Evolutionary conservation across 345 rosid species (phyloP).

Genomic region (Hibiscus trionum): DNA sequence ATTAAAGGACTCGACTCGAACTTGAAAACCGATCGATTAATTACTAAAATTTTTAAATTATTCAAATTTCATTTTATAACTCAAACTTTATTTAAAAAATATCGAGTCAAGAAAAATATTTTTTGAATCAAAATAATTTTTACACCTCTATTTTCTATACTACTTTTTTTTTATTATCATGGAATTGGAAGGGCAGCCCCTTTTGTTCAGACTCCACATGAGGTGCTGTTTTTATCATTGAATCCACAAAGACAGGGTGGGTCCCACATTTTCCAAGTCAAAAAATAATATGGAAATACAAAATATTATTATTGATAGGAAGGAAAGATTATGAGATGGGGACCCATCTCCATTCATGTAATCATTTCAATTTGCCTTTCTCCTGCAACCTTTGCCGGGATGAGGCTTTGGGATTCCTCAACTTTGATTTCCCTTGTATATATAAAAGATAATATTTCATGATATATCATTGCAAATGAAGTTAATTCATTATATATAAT

Average conservation of each 20-base stretch:
- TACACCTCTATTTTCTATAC: too few species aligned
- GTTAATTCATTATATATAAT: too few species aligned
- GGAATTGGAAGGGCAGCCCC: constrained; percentile 70
- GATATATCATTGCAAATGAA: too few species aligned
- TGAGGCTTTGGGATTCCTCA: neutral
- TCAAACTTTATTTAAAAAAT: too few species aligned
- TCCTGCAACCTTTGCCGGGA: constrained; percentile 34
- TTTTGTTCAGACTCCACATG: constrained; percentile 99
- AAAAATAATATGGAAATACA: constrained; percentile 16
- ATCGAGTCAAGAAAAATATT: too few species aligned
- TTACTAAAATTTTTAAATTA: too few species aligned
- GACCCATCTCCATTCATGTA: constrained; percentile 68
- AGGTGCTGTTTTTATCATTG: constrained; percentile 97
- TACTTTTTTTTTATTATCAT: constrained; percentile 31
- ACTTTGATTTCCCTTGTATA: neutral
- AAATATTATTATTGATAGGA: constrained; percentile 17
- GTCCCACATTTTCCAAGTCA: constrained; percentile 57
- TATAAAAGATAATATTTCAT: too few species aligned
- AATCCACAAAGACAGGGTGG: constrained; percentile 90
- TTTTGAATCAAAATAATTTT: too few species aligned
- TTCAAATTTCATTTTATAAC: too few species aligned
- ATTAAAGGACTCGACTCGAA: too few species aligned
- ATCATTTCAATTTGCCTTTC: constrained; percentile 58
- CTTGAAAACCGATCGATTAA: too few species aligned
- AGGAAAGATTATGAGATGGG: constrained; percentile 42